Percentiles rank a stretch among this genome's conserved stretches.
phyloP scores from a whole-genome alignment of 768 basidiomycete species.

The Fomitopsis serialis region DNA sequence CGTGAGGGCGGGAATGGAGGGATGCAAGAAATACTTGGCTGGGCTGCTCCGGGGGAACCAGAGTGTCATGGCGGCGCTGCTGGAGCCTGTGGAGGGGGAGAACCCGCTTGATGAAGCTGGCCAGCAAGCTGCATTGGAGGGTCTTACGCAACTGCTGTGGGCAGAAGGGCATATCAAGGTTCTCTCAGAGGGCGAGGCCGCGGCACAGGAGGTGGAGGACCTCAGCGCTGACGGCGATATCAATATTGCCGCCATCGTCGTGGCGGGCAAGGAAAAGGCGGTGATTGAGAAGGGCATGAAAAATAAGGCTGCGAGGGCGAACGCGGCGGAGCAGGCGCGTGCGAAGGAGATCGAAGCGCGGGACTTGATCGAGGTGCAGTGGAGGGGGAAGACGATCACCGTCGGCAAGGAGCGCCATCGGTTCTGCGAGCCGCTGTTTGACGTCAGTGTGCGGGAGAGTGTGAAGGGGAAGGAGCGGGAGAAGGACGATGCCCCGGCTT shows the following conservation, averaged over 20 bases:
- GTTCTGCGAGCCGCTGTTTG: constrained; percentile 87
- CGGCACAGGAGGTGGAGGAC: constrained; percentile 20
- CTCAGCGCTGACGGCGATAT: constrained; percentile 72
- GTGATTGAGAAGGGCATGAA: constrained; percentile 84
- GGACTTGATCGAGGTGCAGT: constrained; percentile 74
- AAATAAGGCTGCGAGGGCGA: constrained; percentile 67
- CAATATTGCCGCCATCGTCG: constrained; percentile 85
- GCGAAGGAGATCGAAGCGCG: constrained; percentile 79
- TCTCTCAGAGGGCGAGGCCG: constrained; percentile 68
- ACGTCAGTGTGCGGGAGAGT: constrained; percentile 28
- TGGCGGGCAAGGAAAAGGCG: constrained; percentile 87
- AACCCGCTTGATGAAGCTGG: constrained; percentile 39
- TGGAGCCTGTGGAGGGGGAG: constrained; percentile 43
- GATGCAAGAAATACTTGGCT: constrained; percentile 75
- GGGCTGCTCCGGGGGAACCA: constrained; percentile 67
- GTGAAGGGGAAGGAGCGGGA: constrained; percentile 5
- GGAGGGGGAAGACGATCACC: constrained; percentile 64
- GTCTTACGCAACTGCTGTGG: constrained; percentile 62
- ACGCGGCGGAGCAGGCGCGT: constrained; percentile 75
- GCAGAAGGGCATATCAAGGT: constrained; percentile 64
- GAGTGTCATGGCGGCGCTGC: constrained; percentile 51
- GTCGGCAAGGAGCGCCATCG: constrained; percentile 86
- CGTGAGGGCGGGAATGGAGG: constrained; percentile 60
- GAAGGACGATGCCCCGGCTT: constrained; percentile 14
- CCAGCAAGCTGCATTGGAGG: constrained; percentile 47